Base-by-base conservation (phyloP, 2,329 filamentous ascomycete genomes). In the Polychaeton citri region DNA sequence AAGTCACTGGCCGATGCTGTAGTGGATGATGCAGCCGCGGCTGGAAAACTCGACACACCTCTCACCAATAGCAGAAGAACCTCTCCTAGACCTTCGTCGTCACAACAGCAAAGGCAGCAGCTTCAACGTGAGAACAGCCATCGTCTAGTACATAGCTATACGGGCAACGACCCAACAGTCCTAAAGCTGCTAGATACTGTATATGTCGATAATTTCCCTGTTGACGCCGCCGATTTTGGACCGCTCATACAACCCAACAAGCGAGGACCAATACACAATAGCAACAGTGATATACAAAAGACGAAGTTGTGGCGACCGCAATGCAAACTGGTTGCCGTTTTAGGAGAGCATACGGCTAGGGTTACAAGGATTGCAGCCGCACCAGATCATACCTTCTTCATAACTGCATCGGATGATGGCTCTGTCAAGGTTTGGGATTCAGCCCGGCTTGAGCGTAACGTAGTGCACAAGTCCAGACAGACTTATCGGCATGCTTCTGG, bases 351-450 rank as follows among this genome's bases (percentile, higher is more conserved):
- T 53, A 77, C 70, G 19, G 84, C 76, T 0, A 74, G 83, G 6
- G 75, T 96, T 44, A 94, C 81, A 51, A 76, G 87, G 7, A 74
- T 96, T 8, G 68, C 81, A 2, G 74, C 85, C 6, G 79, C 90
- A 2, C 85, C 88, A 1, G 90, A 98, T 52, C 88, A 98, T 55
- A 65, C 79, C 4, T 98, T 98, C 62, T 98, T 98, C 58, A 71
- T 95, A 38, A 96, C 90, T 1, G 88, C 79, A 5, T 88, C 87
- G 7, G 84, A 94, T 50, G 90, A 98, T 58, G 84, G 90, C 2
- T 76, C 74, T 5, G 83, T 95, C 38, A 93, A 84, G 52, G 72
- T 98, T 4, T 98, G 90, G 90, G 90, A 98, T 60, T 81, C 85
- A 18, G 78, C 77, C 18, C 74, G 90, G 17, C 69, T 98, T 5